phyloP scores from a whole-genome alignment of 305 asterid species.

The Rubia peregrina region DNA sequence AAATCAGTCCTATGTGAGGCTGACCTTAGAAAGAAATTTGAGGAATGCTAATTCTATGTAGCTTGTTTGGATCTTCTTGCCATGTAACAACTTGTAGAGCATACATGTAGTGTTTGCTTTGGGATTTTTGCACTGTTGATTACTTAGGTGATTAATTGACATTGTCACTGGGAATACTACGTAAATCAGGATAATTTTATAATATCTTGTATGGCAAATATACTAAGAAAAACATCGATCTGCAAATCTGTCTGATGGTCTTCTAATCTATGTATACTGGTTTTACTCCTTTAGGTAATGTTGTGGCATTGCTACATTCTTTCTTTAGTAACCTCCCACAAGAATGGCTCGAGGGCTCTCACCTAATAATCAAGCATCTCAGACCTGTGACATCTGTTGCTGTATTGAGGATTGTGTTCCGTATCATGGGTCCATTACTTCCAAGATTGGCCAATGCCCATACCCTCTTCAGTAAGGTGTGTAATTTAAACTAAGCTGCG shows the following conservation, averaged over 20 bases:
- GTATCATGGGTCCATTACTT: conserved; percentile 95
- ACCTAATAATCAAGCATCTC: conserved; percentile 73
- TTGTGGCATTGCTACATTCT: conserved; percentile 85
- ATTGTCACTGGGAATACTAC: background rate
- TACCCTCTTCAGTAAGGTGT: conserved; percentile 81
- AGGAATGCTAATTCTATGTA: background rate
- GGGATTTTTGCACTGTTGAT: background rate
- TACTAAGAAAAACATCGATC: background rate
- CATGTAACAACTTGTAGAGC: background rate
- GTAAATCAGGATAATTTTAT: background rate
- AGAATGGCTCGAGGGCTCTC: conserved; percentile 97
- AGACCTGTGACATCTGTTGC: conserved; percentile 92
- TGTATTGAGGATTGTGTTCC: conserved; percentile 86
- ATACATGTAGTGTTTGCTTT: background rate
- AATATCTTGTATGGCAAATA: background rate
- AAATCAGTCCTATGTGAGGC: background rate
- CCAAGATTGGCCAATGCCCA: conserved; percentile 89
- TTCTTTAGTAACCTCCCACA: conserved; percentile 91
- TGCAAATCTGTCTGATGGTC: conserved; percentile 5
- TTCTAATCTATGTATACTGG: conserved; percentile 7
- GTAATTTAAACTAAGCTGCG: conserved; percentile 4
- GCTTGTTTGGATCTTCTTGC: background rate
- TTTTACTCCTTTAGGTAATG: conserved; percentile 50
- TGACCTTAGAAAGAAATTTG: background rate
- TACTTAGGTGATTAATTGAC: background rate